These are phyloP conservation scores for Boletus huronensis DNA, from an alignment of 768 basidiomycete genomes.

Conservation along the genomic window DNA sequence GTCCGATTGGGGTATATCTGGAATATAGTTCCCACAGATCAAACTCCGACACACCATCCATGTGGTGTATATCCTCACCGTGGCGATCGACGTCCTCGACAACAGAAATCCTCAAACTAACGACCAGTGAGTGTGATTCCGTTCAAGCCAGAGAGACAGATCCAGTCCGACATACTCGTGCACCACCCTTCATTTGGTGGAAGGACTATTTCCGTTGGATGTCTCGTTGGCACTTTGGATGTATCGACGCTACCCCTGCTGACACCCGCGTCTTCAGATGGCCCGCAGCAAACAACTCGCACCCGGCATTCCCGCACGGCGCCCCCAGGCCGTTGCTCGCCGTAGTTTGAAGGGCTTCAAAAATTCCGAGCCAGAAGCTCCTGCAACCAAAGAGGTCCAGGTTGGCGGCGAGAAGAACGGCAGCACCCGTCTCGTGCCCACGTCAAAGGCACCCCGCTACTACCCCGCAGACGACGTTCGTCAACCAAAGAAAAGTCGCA, in stretches of 20 bases:
- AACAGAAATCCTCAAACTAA: conserved; percentile 40
- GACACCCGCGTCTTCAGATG: conserved; percentile 50
- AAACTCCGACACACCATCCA: conserved; percentile 24
- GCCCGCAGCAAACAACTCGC: conserved; percentile 84
- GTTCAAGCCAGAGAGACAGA: conserved; percentile 9
- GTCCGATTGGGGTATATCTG: conserved; percentile 8
- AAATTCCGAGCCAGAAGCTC: conserved; percentile 65
- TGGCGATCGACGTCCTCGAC: conserved; percentile 29
- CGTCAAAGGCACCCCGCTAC: conserved; percentile 81
- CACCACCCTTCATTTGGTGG: neutral
- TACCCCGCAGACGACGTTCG: conserved; percentile 95
- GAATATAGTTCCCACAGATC: conserved; percentile 22
- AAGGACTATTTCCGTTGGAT: conserved; percentile 32
- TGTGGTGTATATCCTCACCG: conserved; percentile 13
- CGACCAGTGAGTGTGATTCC: conserved; percentile 38
- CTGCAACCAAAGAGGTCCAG: conserved; percentile 70
- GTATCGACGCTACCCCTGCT: conserved; percentile 20
- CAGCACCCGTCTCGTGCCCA: conserved; percentile 81
- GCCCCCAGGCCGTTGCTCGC: conserved; percentile 75
- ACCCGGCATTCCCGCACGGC: conserved; percentile 76
- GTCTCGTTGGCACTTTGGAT: conserved; percentile 33
- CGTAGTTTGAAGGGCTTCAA: conserved; percentile 82
- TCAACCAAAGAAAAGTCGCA: conserved; percentile 89
- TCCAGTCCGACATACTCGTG: neutral
- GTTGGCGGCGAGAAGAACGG: conserved; percentile 92